Evolutionary conservation across 2,329 filamentous ascomycete genomes (phyloP).

Genomic region (Pseudonectria buxi): DNA sequence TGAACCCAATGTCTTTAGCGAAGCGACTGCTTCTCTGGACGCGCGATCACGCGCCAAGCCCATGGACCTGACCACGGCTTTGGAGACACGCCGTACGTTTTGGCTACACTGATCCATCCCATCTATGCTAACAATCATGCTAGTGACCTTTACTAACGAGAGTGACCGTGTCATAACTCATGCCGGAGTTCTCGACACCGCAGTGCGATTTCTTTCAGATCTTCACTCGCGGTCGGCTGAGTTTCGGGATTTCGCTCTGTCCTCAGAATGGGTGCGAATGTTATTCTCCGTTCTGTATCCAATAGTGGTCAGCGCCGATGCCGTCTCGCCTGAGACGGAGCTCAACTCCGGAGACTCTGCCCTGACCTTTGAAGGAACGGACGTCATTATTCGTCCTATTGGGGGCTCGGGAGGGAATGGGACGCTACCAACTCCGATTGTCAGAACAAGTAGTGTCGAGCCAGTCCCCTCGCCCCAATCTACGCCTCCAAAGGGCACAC

Average conservation of each 20-base stretch:
- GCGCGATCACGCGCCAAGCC: conserved; percentile 45
- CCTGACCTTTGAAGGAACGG: conserved; percentile 77
- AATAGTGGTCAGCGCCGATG: conserved; percentile 78
- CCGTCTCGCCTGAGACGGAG: conserved; percentile 76
- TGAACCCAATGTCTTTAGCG: conserved; percentile 7
- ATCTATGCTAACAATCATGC: conserved; percentile 8
- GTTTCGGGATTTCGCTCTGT: conserved; percentile 77
- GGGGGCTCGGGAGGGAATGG: conserved; percentile 31
- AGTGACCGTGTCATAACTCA: conserved; percentile 44
- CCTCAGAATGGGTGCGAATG: conserved; percentile 74
- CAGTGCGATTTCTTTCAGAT: conserved; percentile 72
- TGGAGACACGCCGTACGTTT: conserved; percentile 47
- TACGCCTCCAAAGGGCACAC: conserved; percentile 47
- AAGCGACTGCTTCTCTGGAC: conserved; percentile 10
- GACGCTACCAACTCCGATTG: conserved; percentile 59
- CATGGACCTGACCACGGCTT: conserved; percentile 58
- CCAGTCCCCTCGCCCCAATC: conserved; percentile 43
- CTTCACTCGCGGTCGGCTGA: conserved; percentile 67
- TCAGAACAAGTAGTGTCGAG: conserved; percentile 60
- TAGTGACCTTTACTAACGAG: conserved; percentile 27
- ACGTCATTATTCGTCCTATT: conserved; percentile 74
- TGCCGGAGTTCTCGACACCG: conserved; percentile 62
- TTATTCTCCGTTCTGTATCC: conserved; percentile 79
- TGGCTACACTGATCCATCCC: too few species aligned
- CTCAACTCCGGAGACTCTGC: conserved; percentile 75